A percentile compares a stretch with the other conserved stretches of the same genome.
These are phyloP conservation scores for Dillenia suffruticosa DNA, from an alignment of 164 flowering plant species.

Conservation along the genomic window DNA sequence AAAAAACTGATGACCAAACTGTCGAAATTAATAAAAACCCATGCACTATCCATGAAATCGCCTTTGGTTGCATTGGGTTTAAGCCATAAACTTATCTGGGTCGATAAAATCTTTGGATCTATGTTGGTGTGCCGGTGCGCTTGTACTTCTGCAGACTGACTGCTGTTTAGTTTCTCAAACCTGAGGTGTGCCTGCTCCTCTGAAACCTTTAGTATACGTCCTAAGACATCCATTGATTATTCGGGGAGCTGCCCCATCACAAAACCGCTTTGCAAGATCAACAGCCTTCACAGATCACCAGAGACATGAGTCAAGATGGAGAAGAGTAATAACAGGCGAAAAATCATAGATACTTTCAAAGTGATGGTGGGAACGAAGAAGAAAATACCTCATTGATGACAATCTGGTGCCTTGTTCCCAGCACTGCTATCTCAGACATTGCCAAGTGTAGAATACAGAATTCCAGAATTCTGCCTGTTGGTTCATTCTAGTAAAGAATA, in stretches of 20 bases:
- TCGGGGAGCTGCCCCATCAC: slow-evolving; percentile 93
- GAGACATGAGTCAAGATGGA: slow-evolving; percentile 1
- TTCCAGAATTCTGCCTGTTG: slow-evolving; percentile 83
- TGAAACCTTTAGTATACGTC: slow-evolving; percentile 53
- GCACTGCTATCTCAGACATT: slow-evolving; percentile 76
- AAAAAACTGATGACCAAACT: too few species aligned
- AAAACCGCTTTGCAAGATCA: slow-evolving; percentile 90
- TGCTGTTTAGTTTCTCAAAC: slow-evolving; percentile 11
- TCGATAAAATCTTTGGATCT: too few species aligned
- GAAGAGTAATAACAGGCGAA: neutral
- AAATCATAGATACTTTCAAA: neutral
- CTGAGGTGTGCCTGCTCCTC: slow-evolving; percentile 13
- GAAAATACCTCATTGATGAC: slow-evolving; percentile 78
- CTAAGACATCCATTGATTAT: slow-evolving; percentile 85
- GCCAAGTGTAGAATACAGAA: slow-evolving; percentile 84
- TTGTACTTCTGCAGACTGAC: too few species aligned
- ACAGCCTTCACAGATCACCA: slow-evolving; percentile 56
- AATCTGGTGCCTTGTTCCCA: slow-evolving; percentile 78
- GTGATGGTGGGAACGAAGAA: neutral
- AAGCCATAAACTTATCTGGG: too few species aligned
- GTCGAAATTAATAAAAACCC: too few species aligned
- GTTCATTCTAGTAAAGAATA: slow-evolving; percentile 35
- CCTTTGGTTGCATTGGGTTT: too few species aligned
- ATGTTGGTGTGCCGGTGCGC: too few species aligned
- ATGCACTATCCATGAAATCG: too few species aligned